Evolutionary conservation across 495 filamentous ascomycete species (phyloP).

Genomic region (Schizothecium vesticola): DNA sequence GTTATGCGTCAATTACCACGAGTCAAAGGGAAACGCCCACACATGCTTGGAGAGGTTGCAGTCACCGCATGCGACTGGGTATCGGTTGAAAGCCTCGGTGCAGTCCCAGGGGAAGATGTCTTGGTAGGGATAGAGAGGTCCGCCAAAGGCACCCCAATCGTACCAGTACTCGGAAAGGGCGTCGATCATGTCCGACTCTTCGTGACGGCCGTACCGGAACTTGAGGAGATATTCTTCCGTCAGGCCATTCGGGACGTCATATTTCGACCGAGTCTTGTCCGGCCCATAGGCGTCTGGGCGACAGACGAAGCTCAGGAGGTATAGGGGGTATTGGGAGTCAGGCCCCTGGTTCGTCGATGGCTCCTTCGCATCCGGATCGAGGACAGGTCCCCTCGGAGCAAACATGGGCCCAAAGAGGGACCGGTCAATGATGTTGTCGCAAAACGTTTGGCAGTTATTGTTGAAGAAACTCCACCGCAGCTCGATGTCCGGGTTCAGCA

Average conservation of each 20-base stretch:
- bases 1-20: constrained; percentile 18
- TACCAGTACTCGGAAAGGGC: constrained; percentile 39
- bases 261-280: constrained; percentile 24
- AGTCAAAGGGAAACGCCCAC: constrained; percentile 43
- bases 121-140: constrained; percentile 31
- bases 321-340: constrained; percentile 6
- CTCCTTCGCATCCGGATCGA: not conserved
- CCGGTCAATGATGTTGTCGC: constrained; percentile 27
- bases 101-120: constrained; percentile 43
- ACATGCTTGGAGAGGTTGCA: constrained; percentile 42
- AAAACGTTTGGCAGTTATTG: constrained; percentile 37
- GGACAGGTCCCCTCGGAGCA: constrained; percentile 5
- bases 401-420: constrained; percentile 30
- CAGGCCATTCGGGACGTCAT: constrained; percentile 35
- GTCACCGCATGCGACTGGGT: constrained; percentile 28
- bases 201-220: constrained; percentile 23
- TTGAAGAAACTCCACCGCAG: constrained; percentile 21
- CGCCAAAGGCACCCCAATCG: constrained; percentile 40
- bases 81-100: constrained; percentile 37
- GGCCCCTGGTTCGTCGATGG: not conserved
- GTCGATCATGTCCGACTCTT: constrained; percentile 39
- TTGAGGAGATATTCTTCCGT: constrained; percentile 41
- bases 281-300: constrained; percentile 12
- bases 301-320: constrained; percentile 39
- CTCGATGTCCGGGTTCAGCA: constrained; percentile 19